These are phyloP conservation scores for Sindora glabra DNA, from an alignment of 306 rosid species.

Conservation along the genomic window DNA sequence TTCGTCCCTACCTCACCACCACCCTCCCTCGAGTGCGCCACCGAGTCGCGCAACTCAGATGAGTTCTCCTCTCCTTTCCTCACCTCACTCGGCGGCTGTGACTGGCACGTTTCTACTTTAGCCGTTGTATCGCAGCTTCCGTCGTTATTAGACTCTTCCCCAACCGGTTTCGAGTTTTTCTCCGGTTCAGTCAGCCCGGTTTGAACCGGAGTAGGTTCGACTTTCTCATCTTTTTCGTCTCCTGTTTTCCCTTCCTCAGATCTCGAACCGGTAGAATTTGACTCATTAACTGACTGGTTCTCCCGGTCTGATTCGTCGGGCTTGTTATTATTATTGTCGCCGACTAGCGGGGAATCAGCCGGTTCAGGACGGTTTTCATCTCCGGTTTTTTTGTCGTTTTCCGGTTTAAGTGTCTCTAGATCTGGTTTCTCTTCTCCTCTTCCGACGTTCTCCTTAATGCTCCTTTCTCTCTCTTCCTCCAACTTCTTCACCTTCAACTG, in stretches of 20 bases:
- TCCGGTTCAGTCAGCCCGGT: constrained; percentile 18
- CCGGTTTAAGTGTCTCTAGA: constrained; percentile 41
- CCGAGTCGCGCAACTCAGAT: constrained; percentile 57
- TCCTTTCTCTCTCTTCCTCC: constrained; percentile 45
- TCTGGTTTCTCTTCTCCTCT: constrained; percentile 43
- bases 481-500: constrained; percentile 62
- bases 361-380: constrained; percentile 20
- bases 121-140: constrained; percentile 55
- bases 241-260: constrained; percentile 36
- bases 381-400: constrained; percentile 39
- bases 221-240: neutral
- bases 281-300: constrained; percentile 69
- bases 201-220: constrained; percentile 13
- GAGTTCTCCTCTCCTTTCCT: constrained; percentile 37
- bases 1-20: constrained; percentile 32
- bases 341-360: constrained; percentile 24
- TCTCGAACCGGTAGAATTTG: constrained; percentile 73
- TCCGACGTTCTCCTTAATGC: constrained; percentile 22
- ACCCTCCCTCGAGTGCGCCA: constrained; percentile 47
- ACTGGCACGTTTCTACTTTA: constrained; percentile 31
- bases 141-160: constrained; percentile 61
- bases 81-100: constrained; percentile 37
- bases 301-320: constrained; percentile 57
- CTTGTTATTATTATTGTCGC: constrained; percentile 10
- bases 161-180: constrained; percentile 20